Percentiles rank a stretch among this genome's conserved stretches.
These are phyloP conservation scores for Neurospora sp. DNA, from an alignment of 495 filamentous ascomycete species.

Conservation along the genomic window DNA sequence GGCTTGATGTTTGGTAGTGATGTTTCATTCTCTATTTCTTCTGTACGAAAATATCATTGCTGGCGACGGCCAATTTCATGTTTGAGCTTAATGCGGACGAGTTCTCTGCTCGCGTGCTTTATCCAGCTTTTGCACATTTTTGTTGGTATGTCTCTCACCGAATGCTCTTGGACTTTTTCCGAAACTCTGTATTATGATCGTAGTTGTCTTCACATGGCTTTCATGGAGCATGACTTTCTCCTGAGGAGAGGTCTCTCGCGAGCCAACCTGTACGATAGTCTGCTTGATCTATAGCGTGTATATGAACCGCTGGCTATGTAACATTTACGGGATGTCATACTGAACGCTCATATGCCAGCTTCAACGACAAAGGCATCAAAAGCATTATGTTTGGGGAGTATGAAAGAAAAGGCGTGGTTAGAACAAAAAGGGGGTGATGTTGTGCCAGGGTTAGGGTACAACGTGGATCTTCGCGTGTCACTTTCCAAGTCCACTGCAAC, in stretches of 20 bases:
- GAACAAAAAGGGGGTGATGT: not conserved
- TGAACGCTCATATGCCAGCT: not conserved
- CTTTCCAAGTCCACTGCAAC: not conserved
- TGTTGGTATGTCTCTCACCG: not conserved
- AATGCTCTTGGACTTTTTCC: not conserved
- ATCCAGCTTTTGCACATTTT: not conserved
- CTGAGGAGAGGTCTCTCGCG: not conserved
- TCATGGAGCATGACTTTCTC: not conserved
- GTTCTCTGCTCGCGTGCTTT: not conserved
- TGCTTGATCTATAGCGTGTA: not conserved
- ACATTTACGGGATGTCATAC: not conserved
- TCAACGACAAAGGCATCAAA: not conserved
- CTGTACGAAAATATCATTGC: not conserved
- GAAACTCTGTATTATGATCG: not conserved
- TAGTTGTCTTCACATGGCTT: not conserved
- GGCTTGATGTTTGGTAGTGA: not conserved
- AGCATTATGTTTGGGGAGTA: not conserved
- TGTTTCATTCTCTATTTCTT: not conserved
- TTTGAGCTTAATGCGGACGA: not conserved
- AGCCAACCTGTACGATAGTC: not conserved
- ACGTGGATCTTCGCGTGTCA: no score
- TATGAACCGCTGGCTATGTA: not conserved
- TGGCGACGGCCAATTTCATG: not conserved
- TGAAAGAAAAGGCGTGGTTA: not conserved
- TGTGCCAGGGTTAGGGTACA: not conserved